Evolutionary conservation across 805 yeast genomes (phyloP).

Genomic region (Candida pseudofarinosa): DNA sequence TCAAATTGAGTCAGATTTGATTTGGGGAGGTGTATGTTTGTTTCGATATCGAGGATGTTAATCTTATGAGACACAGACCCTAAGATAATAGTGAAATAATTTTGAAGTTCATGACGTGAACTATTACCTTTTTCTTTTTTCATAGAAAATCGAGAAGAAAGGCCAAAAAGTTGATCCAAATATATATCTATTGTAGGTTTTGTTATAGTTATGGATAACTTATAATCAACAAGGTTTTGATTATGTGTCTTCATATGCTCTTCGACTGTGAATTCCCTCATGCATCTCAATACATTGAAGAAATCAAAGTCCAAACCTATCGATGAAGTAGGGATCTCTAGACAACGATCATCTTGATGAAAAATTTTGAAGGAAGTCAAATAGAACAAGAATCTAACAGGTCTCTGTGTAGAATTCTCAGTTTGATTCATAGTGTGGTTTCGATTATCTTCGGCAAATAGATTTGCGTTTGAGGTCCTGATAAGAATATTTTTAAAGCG

Average conservation of each 20-base stretch:
- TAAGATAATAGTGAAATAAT: constrained; percentile 9
- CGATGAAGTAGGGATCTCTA: constrained; percentile 36
- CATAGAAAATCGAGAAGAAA: not conserved
- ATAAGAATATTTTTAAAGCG: constrained; percentile 13
- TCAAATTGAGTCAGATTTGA: constrained; percentile 14
- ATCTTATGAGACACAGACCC: constrained; percentile 11
- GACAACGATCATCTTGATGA: constrained; percentile 25
- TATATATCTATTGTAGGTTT: constrained; percentile 34
- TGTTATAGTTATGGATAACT: constrained; percentile 21
- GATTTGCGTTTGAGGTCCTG: constrained; percentile 3
- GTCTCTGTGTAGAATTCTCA: not conserved
- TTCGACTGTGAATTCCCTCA: constrained; percentile 9
- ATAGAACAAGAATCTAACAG: constrained; percentile 12
- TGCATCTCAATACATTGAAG: constrained; percentile 17
- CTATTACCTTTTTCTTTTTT: not conserved
- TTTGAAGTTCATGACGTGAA: not conserved
- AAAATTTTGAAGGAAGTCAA: constrained; percentile 24
- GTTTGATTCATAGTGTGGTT: not conserved
- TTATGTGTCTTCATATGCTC: constrained; percentile 5
- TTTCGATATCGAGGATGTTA: constrained; percentile 26
- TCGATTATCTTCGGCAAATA: not conserved
- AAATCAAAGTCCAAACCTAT: constrained; percentile 20
- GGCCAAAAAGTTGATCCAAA: constrained; percentile 28
- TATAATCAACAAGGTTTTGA: constrained; percentile 8
- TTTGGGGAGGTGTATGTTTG: constrained; percentile 29